A percentile compares a stretch with the other conserved stretches of the same genome.
Conservation (phyloP, 331 rosid species). For the Pyrus hybrid region DNA sequence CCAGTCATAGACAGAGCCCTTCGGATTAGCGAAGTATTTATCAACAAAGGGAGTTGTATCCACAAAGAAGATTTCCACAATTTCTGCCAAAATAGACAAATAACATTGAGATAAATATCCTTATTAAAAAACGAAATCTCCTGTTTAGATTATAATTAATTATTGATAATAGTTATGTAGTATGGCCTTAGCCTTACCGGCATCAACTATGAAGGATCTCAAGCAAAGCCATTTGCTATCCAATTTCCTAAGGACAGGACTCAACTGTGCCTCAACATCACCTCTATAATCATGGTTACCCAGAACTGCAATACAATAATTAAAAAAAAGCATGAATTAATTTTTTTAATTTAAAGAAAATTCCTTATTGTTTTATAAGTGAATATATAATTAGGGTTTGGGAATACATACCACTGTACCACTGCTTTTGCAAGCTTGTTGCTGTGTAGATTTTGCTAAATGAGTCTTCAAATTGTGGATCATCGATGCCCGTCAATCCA, state of each 20-base stretch:
- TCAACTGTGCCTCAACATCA: constrained; percentile 68
- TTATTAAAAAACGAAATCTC: background rate
- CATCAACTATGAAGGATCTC: constrained; percentile 62
- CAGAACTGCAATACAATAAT: constrained; percentile 35
- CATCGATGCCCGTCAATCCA: constrained; percentile 52
- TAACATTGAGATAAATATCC: background rate
- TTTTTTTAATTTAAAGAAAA: background rate
- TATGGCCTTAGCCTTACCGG: constrained; percentile 27
- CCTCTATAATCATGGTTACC: constrained; percentile 96
- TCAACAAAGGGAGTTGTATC: constrained; percentile 68
- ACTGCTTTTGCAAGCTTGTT: constrained; percentile 61
- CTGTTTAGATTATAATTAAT: background rate
- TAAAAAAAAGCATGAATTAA: background rate
- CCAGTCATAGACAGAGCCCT: constrained; percentile 59
- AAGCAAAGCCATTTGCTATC: constrained; percentile 69
- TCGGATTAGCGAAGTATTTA: constrained; percentile 39
- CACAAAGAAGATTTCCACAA: constrained; percentile 64
- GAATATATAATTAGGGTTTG: background rate
- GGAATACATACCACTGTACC: constrained; percentile 50
- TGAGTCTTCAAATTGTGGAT: constrained; percentile 58
- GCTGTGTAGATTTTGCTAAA: constrained; percentile 58
- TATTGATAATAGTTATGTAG: background rate
- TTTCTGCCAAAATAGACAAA: constrained; percentile 18
- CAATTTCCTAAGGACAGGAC: constrained; percentile 39
- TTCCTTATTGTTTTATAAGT: background rate